phyloP scores from a whole-genome alignment of 306 rosid species.

The Rosa lucieae region DNA sequence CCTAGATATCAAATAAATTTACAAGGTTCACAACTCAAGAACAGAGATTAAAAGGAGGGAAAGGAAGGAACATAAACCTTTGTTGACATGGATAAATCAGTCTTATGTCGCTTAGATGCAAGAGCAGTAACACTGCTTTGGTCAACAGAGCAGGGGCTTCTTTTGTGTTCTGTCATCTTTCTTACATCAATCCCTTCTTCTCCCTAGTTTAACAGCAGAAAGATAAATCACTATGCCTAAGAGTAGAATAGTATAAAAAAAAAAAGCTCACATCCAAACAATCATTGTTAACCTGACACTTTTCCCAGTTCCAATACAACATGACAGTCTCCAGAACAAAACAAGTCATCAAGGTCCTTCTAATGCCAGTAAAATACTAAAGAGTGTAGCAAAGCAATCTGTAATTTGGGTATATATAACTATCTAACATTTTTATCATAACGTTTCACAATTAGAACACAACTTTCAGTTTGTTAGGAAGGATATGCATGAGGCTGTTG shows the following conservation, averaged over 20 bases:
- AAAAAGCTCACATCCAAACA: not conserved
- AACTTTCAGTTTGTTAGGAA: not conserved
- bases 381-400: not conserved
- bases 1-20: not conserved
- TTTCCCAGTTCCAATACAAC: not conserved
- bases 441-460: not conserved
- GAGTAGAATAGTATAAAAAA: slow-evolving; percentile 6
- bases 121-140: slow-evolving; percentile 61
- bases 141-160: slow-evolving; percentile 80
- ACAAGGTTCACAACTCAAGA: not conserved
- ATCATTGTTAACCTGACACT: not conserved
- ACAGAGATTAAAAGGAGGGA: not conserved
- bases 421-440: not conserved
- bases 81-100: slow-evolving; percentile 66
- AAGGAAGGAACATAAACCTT: slow-evolving; percentile 55
- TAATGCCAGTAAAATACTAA: not conserved
- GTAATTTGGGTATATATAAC: not conserved
- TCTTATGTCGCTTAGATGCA: slow-evolving; percentile 85
- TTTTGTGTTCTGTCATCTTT: slow-evolving; percentile 81
- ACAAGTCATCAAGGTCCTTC: not conserved
- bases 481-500: not conserved
- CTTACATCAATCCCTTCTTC: slow-evolving; percentile 75
- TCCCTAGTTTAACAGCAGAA: slow-evolving; percentile 37
- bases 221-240: slow-evolving; percentile 15
- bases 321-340: not conserved